A percentile compares a stretch with the other conserved stretches of the same genome.
phyloP scores from a whole-genome alignment of 2,329 filamentous ascomycete species.

The Ophiocordyceps camponoti-floridani region DNA sequence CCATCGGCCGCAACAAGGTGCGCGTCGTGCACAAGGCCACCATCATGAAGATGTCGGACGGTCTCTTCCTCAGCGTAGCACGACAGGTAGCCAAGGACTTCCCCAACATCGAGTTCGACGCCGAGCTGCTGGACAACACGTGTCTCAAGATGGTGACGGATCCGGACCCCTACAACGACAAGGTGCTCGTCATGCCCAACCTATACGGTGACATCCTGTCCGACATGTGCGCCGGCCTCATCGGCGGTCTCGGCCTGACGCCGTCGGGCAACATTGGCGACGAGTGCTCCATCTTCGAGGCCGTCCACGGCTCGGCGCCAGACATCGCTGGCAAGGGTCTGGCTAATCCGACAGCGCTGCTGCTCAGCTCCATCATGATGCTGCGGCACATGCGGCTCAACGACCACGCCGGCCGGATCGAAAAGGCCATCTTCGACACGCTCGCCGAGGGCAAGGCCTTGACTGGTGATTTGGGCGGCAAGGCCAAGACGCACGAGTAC shows the following conservation, averaged over 20 bases:
- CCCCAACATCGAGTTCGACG: slow-evolving; percentile 89
- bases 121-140: slow-evolving; percentile 96
- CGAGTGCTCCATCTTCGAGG: slow-evolving; percentile 99
- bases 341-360: slow-evolving; percentile 90
- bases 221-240: slow-evolving; percentile 97
- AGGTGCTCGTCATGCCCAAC: slow-evolving; percentile 67
- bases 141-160: slow-evolving; percentile 98
- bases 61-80: slow-evolving; percentile 85
- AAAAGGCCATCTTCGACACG: slow-evolving; percentile 88
- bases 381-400: slow-evolving; percentile 90
- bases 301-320: slow-evolving; percentile 91
- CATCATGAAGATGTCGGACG: slow-evolving; percentile 99
- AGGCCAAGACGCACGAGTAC: slow-evolving; percentile 90
- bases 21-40: slow-evolving; percentile 98
- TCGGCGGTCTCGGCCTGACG: slow-evolving; percentile 90
- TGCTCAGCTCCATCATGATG: slow-evolving; percentile 98
- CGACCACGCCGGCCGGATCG: slow-evolving; percentile 71
- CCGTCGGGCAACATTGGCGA: slow-evolving; percentile 98
- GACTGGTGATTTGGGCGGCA: slow-evolving; percentile 91
- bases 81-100: slow-evolving; percentile 83
- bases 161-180: slow-evolving; percentile 93
- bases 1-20: slow-evolving; percentile 90
- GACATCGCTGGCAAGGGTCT: slow-evolving; percentile 93
- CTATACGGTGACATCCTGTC: slow-evolving; percentile 32
- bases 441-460: slow-evolving; percentile 90